Base-by-base conservation (phyloP, 306 rosid genomes). In the Lotus japonicus region DNA sequence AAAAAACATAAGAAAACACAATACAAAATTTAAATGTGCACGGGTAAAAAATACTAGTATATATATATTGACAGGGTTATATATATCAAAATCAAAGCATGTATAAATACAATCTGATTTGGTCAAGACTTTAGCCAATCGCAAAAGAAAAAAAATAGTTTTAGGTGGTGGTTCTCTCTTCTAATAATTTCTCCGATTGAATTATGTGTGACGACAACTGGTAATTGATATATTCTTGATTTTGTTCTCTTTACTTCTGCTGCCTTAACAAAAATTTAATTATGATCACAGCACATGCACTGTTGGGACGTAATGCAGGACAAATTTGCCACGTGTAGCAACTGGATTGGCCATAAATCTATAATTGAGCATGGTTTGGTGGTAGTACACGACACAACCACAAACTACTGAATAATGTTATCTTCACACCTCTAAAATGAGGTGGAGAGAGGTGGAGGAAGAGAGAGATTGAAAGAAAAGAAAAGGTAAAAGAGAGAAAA, bases 351-450 rank as follows among this genome's bases (percentile, higher is more conserved):
- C 55, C 9, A 5, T 35, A 54, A 63, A 6, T 51, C 10, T 54
- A 69, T 53, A 44, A 62, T 69, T 35, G 64, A 44, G 48, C 23
- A 48, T 58, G 74, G 80, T 50, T 58, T 58, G 70, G 64, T 59
- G 31, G 4, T 26, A n/a, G n/a, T n/a, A n/a, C n/a, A n/a, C n/a
- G n/a, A 26, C 31, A 26, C 31, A 26, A 58, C 71, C 51, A 52
- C 49, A 53, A 42, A 13, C 16, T 61, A 53, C n/a, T n/a, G n/a
- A n/a, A n/a, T n/a, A n/a, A n/a, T n/a, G n/a, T n/a, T n/a, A n/a
- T n/a, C n/a, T n/a, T n/a, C n/a, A n/a, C n/a, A n/a, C n/a, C n/a
- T n/a, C n/a, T n/a, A n/a, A n/a, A n/a, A n/a, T n/a, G n/a, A n/a
- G n/a, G n/a, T n/a, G n/a, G n/a, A n/a, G n/a, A n/a, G n/a, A n/a